Base-by-base conservation (phyloP, 116 monocot species). In the Posidonia oceanica region DNA sequence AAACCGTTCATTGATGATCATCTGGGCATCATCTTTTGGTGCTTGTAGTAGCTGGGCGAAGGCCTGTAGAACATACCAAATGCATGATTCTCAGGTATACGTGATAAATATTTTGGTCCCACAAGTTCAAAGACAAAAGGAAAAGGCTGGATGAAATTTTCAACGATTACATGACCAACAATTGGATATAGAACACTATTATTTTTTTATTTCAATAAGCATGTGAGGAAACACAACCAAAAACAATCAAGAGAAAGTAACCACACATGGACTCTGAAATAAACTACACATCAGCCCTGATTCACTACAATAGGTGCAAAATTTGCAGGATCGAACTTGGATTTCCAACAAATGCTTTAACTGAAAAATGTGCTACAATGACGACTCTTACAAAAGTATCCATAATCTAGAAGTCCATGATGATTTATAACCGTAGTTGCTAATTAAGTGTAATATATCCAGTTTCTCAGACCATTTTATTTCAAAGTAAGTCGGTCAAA, bases 41-140 rank as follows among this genome's bases (percentile, higher is more conserved):
- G 88, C 91, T 88, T 88, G 84, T 66, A 96, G 75, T 41, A 96
- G 81, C 60, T 83, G 82, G 70, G 89, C 85, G 76, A 96, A 96
- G 21, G 88, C 90, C 94, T 96, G 81, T 14, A 75, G 17, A 68
- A 69, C 59, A 63, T 18, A 42, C 8, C 18, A 65, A 41, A 42
- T 65, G 65, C n/a, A 65, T 40, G 39, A 48, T 7, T 48, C 48
- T 12, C 7, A 48, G 48, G 48, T 48, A 48, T 5, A 48, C 7
- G 12, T 10, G 7, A 10, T 12, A 48, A 48, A 48, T 48, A 48
- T 48, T 7, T 7, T 48, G 48, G 48, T 48, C 7, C 12, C 1
- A 48, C 48, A 58, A 20, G 21, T 15, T 5, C n/a, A 64, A 14
- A 21, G 39, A 36, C 29, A 64, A 20, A 23, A 64, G 39, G 3